These are phyloP conservation scores for Curvularia eragrostidis DNA, from an alignment of 2,329 filamentous ascomycete genomes.

Conservation along the genomic window DNA sequence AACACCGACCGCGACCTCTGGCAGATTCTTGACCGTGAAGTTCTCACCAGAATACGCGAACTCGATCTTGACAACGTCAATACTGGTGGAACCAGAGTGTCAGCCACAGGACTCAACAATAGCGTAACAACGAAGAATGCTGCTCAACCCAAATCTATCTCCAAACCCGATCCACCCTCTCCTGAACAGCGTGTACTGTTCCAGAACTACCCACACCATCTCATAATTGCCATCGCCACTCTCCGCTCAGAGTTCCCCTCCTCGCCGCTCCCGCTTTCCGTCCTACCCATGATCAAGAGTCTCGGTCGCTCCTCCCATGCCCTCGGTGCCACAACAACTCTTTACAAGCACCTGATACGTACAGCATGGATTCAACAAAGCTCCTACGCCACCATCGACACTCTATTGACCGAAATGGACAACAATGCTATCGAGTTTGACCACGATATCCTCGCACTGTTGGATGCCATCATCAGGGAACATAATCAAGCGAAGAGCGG, in stretches of 20 bases:
- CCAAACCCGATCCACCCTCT: conserved; percentile 10
- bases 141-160: neutral
- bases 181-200: conserved; percentile 64
- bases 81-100: conserved; percentile 8
- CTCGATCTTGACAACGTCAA: conserved; percentile 58
- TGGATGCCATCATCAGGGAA: conserved; percentile 47
- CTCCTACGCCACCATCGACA: conserved; percentile 63
- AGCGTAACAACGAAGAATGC: neutral
- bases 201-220: conserved; percentile 68
- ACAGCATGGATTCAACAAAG: conserved; percentile 68
- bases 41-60: conserved; percentile 66
- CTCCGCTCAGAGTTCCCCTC: conserved; percentile 66
- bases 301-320: conserved; percentile 74
- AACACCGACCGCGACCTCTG: conserved; percentile 70
- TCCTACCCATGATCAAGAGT: conserved; percentile 71
- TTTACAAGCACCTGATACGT: conserved; percentile 72
- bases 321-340: conserved; percentile 71
- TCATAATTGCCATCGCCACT: conserved; percentile 64
- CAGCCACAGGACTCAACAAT: neutral
- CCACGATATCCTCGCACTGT: conserved; percentile 51
- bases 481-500: conserved; percentile 32
- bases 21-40: conserved; percentile 69
- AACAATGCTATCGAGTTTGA: conserved; percentile 67
- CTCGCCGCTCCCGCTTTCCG: conserved; percentile 65
- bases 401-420: conserved; percentile 70